A percentile compares a stretch with the other conserved stretches of the same genome.
Evolutionary conservation across 2,329 filamentous ascomycete genomes (phyloP).

Genomic region (Fusarium sp.): DNA sequence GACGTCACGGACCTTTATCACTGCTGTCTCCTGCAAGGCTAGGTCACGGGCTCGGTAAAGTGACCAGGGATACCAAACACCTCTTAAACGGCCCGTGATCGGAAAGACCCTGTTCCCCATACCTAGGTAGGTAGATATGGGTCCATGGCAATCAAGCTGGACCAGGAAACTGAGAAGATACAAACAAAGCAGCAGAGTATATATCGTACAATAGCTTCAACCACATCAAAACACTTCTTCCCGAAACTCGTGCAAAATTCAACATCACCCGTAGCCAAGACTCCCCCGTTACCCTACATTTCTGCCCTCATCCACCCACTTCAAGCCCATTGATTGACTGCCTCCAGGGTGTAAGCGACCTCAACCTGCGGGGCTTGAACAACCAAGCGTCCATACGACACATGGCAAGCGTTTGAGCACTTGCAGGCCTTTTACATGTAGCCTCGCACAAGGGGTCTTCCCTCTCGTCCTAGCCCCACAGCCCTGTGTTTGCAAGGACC

Average conservation of each 20-base stretch:
- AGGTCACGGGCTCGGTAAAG: not conserved
- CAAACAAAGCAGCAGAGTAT: not conserved
- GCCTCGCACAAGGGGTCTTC: constrained; percentile 29
- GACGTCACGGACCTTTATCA: not conserved
- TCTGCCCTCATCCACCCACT: constrained; percentile 1
- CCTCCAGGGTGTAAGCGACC: constrained; percentile 6
- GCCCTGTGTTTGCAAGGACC: constrained; percentile 16
- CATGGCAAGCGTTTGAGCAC: constrained; percentile 27
- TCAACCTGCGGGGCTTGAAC: constrained; percentile 21
- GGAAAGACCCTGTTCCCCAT: not conserved
- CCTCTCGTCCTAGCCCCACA: constrained; percentile 8
- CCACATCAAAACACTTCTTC: not conserved
- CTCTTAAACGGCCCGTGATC: not conserved
- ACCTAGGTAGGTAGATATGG: no score
- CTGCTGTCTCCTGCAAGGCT: not conserved
- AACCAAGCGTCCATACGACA: constrained; percentile 28
- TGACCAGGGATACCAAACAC: not conserved
- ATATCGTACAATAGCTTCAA: not conserved
- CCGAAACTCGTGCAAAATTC: not conserved
- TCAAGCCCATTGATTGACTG: constrained; percentile 2
- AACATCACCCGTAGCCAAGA: not conserved
- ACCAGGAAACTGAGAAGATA: not conserved
- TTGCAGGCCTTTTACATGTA: constrained; percentile 24
- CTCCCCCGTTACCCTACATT: not conserved
- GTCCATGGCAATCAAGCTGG: not conserved